These are phyloP conservation scores for Serendipita sp. DNA, from an alignment of 768 basidiomycete species.

Conservation along the genomic window DNA sequence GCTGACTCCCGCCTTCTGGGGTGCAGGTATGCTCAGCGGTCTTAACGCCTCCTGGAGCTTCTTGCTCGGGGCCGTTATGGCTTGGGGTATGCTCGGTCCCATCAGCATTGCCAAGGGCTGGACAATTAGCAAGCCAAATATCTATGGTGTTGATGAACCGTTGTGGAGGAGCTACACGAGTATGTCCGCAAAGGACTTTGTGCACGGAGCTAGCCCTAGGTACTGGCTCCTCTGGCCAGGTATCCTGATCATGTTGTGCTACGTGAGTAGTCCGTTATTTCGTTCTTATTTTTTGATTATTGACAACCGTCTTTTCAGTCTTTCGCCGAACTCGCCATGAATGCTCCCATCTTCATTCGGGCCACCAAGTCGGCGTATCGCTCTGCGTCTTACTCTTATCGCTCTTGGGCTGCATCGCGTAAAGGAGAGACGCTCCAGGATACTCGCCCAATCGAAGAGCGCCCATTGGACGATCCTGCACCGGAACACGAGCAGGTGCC, in stretches of 20 bases:
- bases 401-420: background rate
- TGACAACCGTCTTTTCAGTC: constrained; percentile 16
- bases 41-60: constrained; percentile 11
- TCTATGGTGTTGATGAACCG: constrained; percentile 25
- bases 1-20: constrained; percentile 18
- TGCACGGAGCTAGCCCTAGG: constrained; percentile 33
- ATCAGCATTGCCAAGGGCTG: constrained; percentile 36
- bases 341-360: background rate
- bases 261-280: constrained; percentile 14
- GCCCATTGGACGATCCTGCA: constrained; percentile 35
- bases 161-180: constrained; percentile 13
- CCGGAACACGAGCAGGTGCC: constrained; percentile 42
- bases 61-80: constrained; percentile 39
- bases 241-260: constrained; percentile 44
- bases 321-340: constrained; percentile 31
- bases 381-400: background rate
- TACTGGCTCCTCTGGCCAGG: constrained; percentile 54
- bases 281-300: background rate
- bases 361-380: background rate
- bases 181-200: constrained; percentile 14
- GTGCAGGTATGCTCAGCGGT: constrained; percentile 16
- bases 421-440: background rate
- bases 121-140: constrained; percentile 26
- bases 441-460: constrained; percentile 13
- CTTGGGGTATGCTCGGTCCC: constrained; percentile 47